These are phyloP conservation scores for Cryoendolithus antarcticus DNA, from an alignment of 2,329 filamentous ascomycete species.

Conservation along the genomic window DNA sequence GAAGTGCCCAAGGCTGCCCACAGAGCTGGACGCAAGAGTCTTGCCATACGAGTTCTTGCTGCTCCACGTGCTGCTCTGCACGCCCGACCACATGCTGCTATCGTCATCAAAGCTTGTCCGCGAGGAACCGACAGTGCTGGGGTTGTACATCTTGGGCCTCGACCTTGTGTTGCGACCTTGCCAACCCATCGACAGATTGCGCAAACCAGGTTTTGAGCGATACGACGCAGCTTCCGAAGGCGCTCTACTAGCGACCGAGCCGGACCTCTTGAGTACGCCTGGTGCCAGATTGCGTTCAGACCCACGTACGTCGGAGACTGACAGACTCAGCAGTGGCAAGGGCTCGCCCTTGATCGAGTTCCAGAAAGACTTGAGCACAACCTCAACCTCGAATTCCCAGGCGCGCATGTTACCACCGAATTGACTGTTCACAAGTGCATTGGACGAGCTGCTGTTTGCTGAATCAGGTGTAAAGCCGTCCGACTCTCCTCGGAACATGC, in stretches of 20 bases:
- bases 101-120: slow-evolving; percentile 88
- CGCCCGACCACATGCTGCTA: slow-evolving; percentile 83
- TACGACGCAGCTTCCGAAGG: slow-evolving; percentile 70
- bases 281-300: slow-evolving; percentile 39
- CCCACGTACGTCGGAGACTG: slow-evolving; percentile 4
- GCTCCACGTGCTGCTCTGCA: slow-evolving; percentile 83
- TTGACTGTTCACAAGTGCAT: slow-evolving; percentile 63
- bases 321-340: slow-evolving; percentile 59
- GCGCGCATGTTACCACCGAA: slow-evolving; percentile 63
- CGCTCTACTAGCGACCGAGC: slow-evolving; percentile 84
- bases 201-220: slow-evolving; percentile 54
- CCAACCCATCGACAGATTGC: slow-evolving; percentile 58
- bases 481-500: slow-evolving; percentile 21
- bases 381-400: slow-evolving; percentile 83
- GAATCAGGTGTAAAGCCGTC: slow-evolving; percentile 25
- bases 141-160: slow-evolving; percentile 60
- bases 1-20: slow-evolving; percentile 74
- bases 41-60: slow-evolving; percentile 74
- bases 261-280: slow-evolving; percentile 57
- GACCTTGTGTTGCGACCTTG: slow-evolving; percentile 69
- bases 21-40: slow-evolving; percentile 80
- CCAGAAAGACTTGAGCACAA: slow-evolving; percentile 83
- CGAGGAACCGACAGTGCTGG: slow-evolving; percentile 76
- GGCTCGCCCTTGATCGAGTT: slow-evolving; percentile 74
- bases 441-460: slow-evolving; percentile 38